A percentile compares a stretch with the other conserved stretches of the same genome.
Conservation (phyloP, 768 basidiomycete species). For the Cystofilobasidium capitatum region DNA sequence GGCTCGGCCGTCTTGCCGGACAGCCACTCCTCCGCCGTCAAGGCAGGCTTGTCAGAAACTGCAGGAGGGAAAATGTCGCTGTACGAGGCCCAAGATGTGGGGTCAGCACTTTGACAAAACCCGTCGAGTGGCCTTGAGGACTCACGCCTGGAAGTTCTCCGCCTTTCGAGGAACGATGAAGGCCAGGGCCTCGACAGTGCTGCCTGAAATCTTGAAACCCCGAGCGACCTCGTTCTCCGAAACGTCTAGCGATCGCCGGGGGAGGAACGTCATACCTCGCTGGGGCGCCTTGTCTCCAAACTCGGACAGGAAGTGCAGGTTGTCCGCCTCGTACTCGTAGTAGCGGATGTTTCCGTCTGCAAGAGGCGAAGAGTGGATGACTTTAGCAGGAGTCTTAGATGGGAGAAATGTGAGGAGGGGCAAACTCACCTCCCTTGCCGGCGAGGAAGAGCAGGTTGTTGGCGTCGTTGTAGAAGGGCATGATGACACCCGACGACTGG, state of each 20-base stretch:
- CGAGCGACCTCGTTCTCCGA: slow-evolving; percentile 89
- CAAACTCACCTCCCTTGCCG: slow-evolving; percentile 64
- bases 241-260: slow-evolving; percentile 78
- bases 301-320: slow-evolving; percentile 59
- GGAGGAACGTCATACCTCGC: slow-evolving; percentile 94
- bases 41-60: slow-evolving; percentile 65
- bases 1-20: slow-evolving; percentile 63
- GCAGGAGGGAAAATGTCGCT: slow-evolving; percentile 77
- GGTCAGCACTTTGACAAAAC: background rate
- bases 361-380: slow-evolving; percentile 25
- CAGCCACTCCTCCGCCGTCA: slow-evolving; percentile 78
- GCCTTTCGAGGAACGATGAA: slow-evolving; percentile 91
- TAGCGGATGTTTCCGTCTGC: slow-evolving; percentile 91
- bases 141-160: slow-evolving; percentile 38
- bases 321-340: slow-evolving; percentile 87
- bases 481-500: slow-evolving; percentile 61
- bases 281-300: slow-evolving; percentile 51
- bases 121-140: slow-evolving; percentile 3
- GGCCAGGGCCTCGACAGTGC: slow-evolving; percentile 73
- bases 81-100: background rate
- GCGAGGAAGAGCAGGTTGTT: slow-evolving; percentile 62
- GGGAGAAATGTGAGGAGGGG: background rate
- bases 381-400: background rate
- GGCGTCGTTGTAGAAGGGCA: slow-evolving; percentile 90
- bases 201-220: slow-evolving; percentile 74